Conservation (phyloP, 192 early-diverging fungal genomes). For the Allomyces macrogynus region DNA sequence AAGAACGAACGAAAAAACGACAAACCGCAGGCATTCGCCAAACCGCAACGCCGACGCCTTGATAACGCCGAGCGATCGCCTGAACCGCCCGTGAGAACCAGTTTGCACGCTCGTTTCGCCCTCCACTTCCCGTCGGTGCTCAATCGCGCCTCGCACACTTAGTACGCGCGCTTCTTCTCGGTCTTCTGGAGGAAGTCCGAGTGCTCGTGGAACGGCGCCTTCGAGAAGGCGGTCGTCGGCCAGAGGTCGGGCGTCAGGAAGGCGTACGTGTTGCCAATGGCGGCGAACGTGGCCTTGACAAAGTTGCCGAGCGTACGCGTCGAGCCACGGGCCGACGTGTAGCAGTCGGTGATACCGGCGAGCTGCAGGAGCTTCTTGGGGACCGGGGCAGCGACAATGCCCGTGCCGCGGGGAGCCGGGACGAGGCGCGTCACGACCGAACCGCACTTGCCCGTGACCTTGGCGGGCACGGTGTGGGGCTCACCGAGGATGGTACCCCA, state of each 20-base stretch:
- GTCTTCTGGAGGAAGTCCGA: constrained; percentile 52
- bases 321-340: constrained; percentile 87
- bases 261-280: constrained; percentile 89
- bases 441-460: constrained; percentile 93
- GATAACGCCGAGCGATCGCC: too few species aligned
- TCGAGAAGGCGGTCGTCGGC: constrained; percentile 69
- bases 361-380: constrained; percentile 94
- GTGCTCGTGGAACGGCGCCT: constrained; percentile 79
- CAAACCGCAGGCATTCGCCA: too few species aligned
- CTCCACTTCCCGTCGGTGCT: too few species aligned
- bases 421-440: constrained; percentile 80
- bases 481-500: constrained; percentile 92
- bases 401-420: constrained; percentile 98
- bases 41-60: too few species aligned
- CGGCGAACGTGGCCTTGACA: constrained; percentile 95
- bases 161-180: constrained; percentile 14
- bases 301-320: constrained; percentile 99
- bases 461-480: constrained; percentile 94
- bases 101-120: too few species aligned
- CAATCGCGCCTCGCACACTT: not conserved
- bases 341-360: constrained; percentile 94
- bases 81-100: too few species aligned
- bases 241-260: constrained; percentile 95
- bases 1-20: too few species aligned
- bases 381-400: constrained; percentile 88